A percentile compares a stretch with the other conserved stretches of the same genome.
phyloP scores from a whole-genome alignment of 2,329 filamentous ascomycete genomes.

The Paecilomyces dactylethromorphus region DNA sequence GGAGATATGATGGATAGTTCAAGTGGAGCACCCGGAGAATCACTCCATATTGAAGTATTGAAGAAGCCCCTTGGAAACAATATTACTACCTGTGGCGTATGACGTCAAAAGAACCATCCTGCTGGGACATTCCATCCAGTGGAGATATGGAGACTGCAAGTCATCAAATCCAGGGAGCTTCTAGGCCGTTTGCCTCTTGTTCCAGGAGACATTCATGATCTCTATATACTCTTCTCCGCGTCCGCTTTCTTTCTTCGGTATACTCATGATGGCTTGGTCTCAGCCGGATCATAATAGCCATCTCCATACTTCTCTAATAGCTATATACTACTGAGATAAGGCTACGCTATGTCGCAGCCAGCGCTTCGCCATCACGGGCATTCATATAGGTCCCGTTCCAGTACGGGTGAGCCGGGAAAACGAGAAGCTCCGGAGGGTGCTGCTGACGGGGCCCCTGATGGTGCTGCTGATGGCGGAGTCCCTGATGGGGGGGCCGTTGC shows the following conservation, averaged over 20 bases:
- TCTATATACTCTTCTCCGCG: neutral
- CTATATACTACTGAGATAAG: neutral
- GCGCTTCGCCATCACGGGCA: neutral
- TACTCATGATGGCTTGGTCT: neutral
- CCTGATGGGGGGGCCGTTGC: neutral
- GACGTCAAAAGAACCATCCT: slow-evolving; percentile 2
- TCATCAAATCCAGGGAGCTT: neutral
- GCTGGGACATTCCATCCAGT: neutral
- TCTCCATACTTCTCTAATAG: neutral
- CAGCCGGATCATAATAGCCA: neutral
- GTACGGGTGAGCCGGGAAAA: neutral
- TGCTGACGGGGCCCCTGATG: neutral
- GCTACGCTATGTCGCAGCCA: neutral
- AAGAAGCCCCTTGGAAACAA: neutral
- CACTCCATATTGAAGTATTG: slow-evolving; percentile 12
- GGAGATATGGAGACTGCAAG: neutral
- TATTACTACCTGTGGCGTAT: neutral
- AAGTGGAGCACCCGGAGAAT: slow-evolving; percentile 17
- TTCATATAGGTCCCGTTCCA: neutral
- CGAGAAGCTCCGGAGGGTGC: neutral
- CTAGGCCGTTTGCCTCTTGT: neutral
- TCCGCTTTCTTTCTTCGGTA: slow-evolving; percentile 10
- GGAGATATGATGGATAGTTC: slow-evolving; percentile 9
- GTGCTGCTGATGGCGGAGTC: neutral
- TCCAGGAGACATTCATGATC: neutral